Percentiles rank a stretch among this genome's conserved stretches.
Evolutionary conservation across 257 asterid species (phyloP).

Genomic region (Rhazya stricta): DNA sequence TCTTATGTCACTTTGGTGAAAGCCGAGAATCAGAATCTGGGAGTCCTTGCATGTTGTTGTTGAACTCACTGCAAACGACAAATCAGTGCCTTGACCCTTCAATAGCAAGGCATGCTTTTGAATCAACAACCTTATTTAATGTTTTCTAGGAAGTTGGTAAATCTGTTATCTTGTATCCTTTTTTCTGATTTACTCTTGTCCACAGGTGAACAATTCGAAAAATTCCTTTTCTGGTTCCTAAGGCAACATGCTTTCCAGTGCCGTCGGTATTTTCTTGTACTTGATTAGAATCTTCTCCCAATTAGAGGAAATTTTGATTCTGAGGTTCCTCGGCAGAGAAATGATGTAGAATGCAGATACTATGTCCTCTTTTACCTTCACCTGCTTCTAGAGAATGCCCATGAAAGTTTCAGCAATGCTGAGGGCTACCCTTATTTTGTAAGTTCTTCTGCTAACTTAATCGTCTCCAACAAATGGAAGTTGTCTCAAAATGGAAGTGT

Average conservation of each 20-base stretch:
- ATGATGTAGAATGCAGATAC: constrained; percentile 45
- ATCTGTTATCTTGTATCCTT: background rate
- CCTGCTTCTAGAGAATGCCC: constrained; percentile 43
- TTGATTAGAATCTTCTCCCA: constrained; percentile 8
- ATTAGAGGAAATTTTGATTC: constrained; percentile 3
- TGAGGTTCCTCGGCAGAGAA: constrained; percentile 70
- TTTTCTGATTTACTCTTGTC: constrained; percentile 1
- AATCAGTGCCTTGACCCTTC: constrained; percentile 43
- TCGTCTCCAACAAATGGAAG: no score
- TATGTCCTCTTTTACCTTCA: constrained; percentile 46
- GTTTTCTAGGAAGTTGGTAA: background rate
- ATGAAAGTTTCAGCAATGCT: constrained; percentile 34
- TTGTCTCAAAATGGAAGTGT: no score
- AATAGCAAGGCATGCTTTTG: constrained; percentile 45
- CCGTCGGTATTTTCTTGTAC: background rate
- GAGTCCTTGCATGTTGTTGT: constrained; percentile 55
- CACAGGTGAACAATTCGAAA: constrained; percentile 34
- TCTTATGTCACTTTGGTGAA: constrained; percentile 59
- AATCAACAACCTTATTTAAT: background rate
- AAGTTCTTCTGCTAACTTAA: no score
- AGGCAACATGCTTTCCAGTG: constrained; percentile 27
- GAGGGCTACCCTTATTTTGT: constrained; percentile 59
- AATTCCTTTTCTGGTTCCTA: constrained; percentile 49
- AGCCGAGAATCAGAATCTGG: constrained; percentile 24
- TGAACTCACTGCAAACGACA: constrained; percentile 46